A percentile compares a stretch with the other conserved stretches of the same genome.
Evolutionary conservation across 2,329 filamentous ascomycete species (phyloP).

Genomic region (Ophiostoma sp.): DNA sequence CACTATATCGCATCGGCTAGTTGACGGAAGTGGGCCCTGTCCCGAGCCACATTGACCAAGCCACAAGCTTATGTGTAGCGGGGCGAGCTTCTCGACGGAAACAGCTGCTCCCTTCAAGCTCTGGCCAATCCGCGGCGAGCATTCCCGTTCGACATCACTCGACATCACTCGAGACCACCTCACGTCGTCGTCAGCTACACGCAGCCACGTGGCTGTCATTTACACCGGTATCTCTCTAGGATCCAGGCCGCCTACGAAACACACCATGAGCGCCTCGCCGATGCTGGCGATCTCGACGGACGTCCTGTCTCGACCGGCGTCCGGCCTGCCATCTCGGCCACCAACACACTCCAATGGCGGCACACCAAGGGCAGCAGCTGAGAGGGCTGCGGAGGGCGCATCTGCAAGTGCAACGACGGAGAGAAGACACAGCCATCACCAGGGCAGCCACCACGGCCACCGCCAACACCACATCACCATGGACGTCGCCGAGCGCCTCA

Average conservation of each 20-base stretch:
- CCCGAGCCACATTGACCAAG: conserved; percentile 7
- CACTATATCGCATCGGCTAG: not conserved
- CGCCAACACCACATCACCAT: conserved; percentile 35
- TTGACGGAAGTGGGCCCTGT: not conserved
- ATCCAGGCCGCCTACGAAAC: not conserved
- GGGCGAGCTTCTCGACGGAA: conserved; percentile 1
- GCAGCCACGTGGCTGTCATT: too few relatives aligned
- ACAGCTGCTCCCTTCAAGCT: conserved; percentile 1
- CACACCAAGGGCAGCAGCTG: conserved; percentile 13
- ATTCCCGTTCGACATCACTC: not conserved
- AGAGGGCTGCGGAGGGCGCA: too few relatives aligned
- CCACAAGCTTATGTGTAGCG: conserved; percentile 4
- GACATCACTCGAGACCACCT: not conserved
- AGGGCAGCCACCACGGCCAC: conserved; percentile 25
- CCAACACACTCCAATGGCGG: conserved; percentile 20
- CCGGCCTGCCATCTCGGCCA: conserved; percentile 11
- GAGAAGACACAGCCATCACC: conserved; percentile 21
- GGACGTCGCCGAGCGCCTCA: conserved; percentile 72
- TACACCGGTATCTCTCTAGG: too few relatives aligned
- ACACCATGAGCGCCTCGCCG: conserved; percentile 44
- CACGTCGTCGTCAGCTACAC: not conserved
- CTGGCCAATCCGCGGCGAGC: not conserved
- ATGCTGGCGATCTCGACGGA: conserved; percentile 40
- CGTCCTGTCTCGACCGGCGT: conserved; percentile 26
- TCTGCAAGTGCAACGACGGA: not conserved